A percentile compares a stretch with the other conserved stretches of the same genome.
phyloP scores from a whole-genome alignment of 768 basidiomycete genomes.

The Termitomyces eurrhizus region DNA sequence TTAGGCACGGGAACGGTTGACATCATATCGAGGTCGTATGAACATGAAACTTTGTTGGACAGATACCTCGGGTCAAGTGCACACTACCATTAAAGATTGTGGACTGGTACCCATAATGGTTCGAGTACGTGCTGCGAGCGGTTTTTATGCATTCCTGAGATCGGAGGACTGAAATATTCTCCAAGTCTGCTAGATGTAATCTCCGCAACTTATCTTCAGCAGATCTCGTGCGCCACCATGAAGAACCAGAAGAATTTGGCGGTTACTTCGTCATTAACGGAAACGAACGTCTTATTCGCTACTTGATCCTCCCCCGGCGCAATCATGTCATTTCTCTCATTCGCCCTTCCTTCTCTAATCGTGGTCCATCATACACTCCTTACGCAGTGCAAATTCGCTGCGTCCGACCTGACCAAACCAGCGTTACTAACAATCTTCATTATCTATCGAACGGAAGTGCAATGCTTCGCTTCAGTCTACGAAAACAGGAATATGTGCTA shows the following conservation, averaged over 20 bases:
- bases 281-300: slow-evolving; percentile 97
- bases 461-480: slow-evolving; percentile 95
- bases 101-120: slow-evolving; percentile 97
- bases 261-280: slow-evolving; percentile 99
- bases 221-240: slow-evolving; percentile 83
- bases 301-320: slow-evolving; percentile 91
- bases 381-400: slow-evolving; percentile 96
- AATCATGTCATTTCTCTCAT: slow-evolving; percentile 93
- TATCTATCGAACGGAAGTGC: slow-evolving; percentile 95
- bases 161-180: neutral
- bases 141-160: neutral
- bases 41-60: slow-evolving; percentile 83
- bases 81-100: slow-evolving; percentile 78
- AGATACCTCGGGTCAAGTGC: slow-evolving; percentile 62
- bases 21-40: slow-evolving; percentile 91
- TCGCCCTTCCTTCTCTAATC: slow-evolving; percentile 87
- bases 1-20: slow-evolving; percentile 89
- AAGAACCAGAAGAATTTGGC: slow-evolving; percentile 98
- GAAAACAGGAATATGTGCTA: slow-evolving; percentile 97
- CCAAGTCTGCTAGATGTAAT: slow-evolving; percentile 88
- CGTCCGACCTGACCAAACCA: slow-evolving; percentile 89
- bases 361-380: slow-evolving; percentile 92
- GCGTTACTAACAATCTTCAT: slow-evolving; percentile 93
- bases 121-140: slow-evolving; percentile 54
- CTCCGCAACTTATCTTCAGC: slow-evolving; percentile 80